phyloP scores from a whole-genome alignment of 1,284 basidiomycete species.

The Leccinum subspadiceum region DNA sequence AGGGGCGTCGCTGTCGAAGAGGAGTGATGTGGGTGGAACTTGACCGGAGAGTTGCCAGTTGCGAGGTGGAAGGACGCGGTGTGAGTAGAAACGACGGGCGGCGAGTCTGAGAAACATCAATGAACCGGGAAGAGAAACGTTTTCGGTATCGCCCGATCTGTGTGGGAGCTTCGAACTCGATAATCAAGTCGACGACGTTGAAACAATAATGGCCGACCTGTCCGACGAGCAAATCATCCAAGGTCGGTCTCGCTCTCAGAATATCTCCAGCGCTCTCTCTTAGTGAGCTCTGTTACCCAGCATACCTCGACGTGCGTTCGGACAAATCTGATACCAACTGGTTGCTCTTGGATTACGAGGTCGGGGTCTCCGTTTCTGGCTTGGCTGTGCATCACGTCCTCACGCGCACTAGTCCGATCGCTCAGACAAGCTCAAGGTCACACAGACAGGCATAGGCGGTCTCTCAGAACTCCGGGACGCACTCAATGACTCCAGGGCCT shows the following conservation, averaged over 20 bases:
- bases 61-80: constrained; percentile 16
- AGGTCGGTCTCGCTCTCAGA: constrained; percentile 48
- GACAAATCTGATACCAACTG: constrained; percentile 85
- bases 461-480: constrained; percentile 74
- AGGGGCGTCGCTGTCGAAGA: constrained; percentile 40
- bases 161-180: not conserved
- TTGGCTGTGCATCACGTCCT: constrained; percentile 14
- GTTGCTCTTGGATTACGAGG: constrained; percentile 86
- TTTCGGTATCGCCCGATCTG: constrained; percentile 27
- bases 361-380: constrained; percentile 31
- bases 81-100: constrained; percentile 29
- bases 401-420: constrained; percentile 58
- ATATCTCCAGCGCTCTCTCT: constrained; percentile 18
- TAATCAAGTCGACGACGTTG: not conserved
- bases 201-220: constrained; percentile 72
- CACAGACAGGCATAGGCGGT: constrained; percentile 76
- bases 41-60: constrained; percentile 53
- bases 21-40: constrained; percentile 50
- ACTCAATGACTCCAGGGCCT: constrained; percentile 73
- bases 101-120: constrained; percentile 6
- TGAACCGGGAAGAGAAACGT: not conserved
- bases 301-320: constrained; percentile 81
- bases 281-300: constrained; percentile 39
- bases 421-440: constrained; percentile 79
- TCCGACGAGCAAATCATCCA: constrained; percentile 74